Percentiles rank a stretch among this genome's conserved stretches.
Conservation (phyloP, 1,284 basidiomycete species). For the Austroboletus rostrupii region DNA sequence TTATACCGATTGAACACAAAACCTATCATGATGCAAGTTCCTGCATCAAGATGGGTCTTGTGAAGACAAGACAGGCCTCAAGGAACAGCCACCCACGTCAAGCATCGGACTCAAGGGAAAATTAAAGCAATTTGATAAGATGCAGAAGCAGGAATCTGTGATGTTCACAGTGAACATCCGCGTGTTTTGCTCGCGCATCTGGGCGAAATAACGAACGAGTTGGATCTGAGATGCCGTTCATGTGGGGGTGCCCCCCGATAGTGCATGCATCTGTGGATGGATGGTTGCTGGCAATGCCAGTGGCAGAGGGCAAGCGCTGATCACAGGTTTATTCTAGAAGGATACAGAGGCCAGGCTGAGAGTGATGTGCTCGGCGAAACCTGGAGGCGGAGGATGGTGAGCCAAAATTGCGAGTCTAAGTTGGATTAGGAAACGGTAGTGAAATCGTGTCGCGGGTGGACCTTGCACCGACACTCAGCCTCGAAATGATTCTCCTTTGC, state of each 20-base stretch:
- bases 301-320: too few species aligned
- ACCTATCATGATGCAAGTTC: slow-evolving; percentile 2
- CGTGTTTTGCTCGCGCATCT: slow-evolving; percentile 3
- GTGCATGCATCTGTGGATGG: neutral
- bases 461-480: slow-evolving; percentile 4
- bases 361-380: too few species aligned
- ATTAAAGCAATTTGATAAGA: neutral
- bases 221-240: slow-evolving; percentile 13
- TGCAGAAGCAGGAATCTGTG: too few species aligned
- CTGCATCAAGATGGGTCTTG: slow-evolving; percentile 22
- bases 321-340: too few species aligned
- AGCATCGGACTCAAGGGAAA: neutral
- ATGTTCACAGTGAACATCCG: slow-evolving; percentile 1
- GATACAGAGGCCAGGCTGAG: too few species aligned
- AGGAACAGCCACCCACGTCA: neutral
- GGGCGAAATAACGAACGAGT: slow-evolving; percentile 3
- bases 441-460: slow-evolving; percentile 1
- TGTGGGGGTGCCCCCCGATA: neutral
- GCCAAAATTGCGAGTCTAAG: slow-evolving; percentile 8
- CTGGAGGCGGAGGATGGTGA: neutral
- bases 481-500: neutral
- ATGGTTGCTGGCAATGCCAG: too few species aligned
- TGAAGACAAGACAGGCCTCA: neutral
- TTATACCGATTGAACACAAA: slow-evolving; percentile 8
- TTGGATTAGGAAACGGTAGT: neutral